These are phyloP conservation scores for Hyphopichia burtonii DNA, from an alignment of 1,139 yeast species.

Conservation along the genomic window DNA sequence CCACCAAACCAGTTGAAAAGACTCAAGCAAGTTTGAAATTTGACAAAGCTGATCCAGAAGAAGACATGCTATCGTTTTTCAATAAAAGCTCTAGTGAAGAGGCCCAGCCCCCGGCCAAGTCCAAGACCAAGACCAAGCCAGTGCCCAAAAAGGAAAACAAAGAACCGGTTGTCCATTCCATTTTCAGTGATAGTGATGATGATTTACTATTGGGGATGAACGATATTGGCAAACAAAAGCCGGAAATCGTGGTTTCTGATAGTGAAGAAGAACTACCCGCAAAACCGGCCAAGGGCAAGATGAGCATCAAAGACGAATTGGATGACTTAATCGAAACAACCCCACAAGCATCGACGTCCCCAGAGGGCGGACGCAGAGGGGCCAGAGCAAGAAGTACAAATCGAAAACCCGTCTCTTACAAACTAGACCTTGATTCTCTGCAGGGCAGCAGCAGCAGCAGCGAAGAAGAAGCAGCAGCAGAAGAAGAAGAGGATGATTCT, in stretches of 20 bases:
- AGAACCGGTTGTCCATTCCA: slow-evolving; percentile 10
- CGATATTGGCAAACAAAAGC: not conserved
- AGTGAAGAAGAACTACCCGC: not conserved
- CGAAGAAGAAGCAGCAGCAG: not conserved
- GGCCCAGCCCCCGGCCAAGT: slow-evolving; percentile 6
- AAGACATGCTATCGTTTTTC: slow-evolving; percentile 3
- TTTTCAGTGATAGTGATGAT: slow-evolving; percentile 37
- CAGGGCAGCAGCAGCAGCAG: no score
- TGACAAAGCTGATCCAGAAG: slow-evolving; percentile 8
- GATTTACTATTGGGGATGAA: slow-evolving; percentile 23
- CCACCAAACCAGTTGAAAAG: slow-evolving; percentile 5
- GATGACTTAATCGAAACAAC: slow-evolving; percentile 14
- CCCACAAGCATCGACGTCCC: not conserved
- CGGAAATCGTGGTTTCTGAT: slow-evolving; percentile 1
- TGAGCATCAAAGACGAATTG: slow-evolving; percentile 17
- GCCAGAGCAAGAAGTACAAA: not conserved
- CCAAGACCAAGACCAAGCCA: slow-evolving; percentile 6
- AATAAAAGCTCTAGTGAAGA: not conserved
- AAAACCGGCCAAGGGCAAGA: slow-evolving; percentile 21
- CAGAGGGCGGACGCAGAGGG: not conserved
- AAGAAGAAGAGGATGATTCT: not conserved
- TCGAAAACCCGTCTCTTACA: not conserved
- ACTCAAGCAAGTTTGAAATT: slow-evolving; percentile 8
- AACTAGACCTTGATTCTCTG: no score
- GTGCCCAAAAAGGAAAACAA: not conserved